Evolutionary conservation across 192 early-diverging fungal species (phyloP), one percentile per base, ranked within the genome.

Genomic region (Podila verticillata): DNA sequence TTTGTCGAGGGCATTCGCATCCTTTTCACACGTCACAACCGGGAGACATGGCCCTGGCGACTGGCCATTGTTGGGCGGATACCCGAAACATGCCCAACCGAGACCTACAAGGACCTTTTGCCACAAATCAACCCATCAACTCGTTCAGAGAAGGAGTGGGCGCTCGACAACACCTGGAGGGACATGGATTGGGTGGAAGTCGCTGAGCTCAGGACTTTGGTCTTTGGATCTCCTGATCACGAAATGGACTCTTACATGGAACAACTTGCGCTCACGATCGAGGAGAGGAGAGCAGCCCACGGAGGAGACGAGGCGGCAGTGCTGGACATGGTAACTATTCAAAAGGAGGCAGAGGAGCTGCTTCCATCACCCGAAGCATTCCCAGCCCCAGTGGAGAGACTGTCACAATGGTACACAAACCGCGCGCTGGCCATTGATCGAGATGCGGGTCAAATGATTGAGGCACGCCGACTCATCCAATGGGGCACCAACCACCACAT

Each of bases 21-120:
- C 7, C 65, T 95, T 20, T 89, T 93, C 44, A 89, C 83, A 48
- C 84, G 89, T 0, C 92, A 93, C 61, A 86, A 88, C 2, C 35
- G 73, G 4, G 88, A 93, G 39, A 70, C 88, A 0, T 65, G 89
- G 56, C 91, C 91, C 22, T 90, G 87, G 73, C 82, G 93, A 20
- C 70, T 93, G 19, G 78, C 81, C 4, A 89, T 93, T 59, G 65
- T 92, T 19, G 72, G 74, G 13, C 82, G 88, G 39, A 75, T 95
- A 0, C 92, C 92, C 2, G 87, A 91, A 63, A 86, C 88, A 4
- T 83, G 77, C 5, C 87, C 88, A 47, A 83, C 83, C 13, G 81
- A 70, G 29, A 60, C 62, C 1, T 90, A 87, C 48, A 82, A 62
- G 49, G 67, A 67, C 34, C 68, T 86, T 22, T 63, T 86, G 36